A percentile compares a stretch with the other conserved stretches of the same genome.
phyloP scores from a whole-genome alignment of 1,284 basidiomycete genomes.

The Irpex lacteus region DNA sequence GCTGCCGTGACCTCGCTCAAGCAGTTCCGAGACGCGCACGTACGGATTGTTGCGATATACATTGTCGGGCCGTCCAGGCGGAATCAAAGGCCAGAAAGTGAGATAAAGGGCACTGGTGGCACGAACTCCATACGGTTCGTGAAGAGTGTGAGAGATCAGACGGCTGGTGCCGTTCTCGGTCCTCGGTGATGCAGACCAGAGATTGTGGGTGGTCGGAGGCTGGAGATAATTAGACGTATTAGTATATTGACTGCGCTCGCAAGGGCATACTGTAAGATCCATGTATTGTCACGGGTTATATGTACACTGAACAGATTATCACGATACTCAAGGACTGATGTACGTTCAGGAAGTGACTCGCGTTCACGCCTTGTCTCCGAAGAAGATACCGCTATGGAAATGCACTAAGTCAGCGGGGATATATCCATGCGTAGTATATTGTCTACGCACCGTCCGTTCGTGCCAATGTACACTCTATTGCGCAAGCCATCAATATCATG shows the following conservation, averaged over 20 bases:
- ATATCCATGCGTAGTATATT: neutral
- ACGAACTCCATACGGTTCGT: constrained; percentile 81
- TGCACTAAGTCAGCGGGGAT: neutral
- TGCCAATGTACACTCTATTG: constrained; percentile 60
- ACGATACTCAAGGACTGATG: neutral
- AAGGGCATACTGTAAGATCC: neutral
- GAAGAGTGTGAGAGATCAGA: constrained; percentile 77
- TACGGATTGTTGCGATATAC: constrained; percentile 83
- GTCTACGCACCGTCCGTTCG: constrained; percentile 46
- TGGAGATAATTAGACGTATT: neutral
- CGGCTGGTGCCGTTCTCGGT: constrained; percentile 41
- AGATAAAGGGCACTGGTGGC: constrained; percentile 80
- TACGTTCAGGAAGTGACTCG: neutral
- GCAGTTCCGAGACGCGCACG: constrained; percentile 83
- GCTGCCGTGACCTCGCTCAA: constrained; percentile 71
- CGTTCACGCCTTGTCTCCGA: constrained; percentile 37
- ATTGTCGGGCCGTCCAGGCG: constrained; percentile 69
- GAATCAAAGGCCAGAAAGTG: constrained; percentile 19
- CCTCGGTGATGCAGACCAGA: neutral
- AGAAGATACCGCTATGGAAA: constrained; percentile 47
- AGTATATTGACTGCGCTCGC: neutral
- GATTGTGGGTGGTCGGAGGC: neutral
- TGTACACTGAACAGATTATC: neutral
- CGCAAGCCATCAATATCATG: neutral
- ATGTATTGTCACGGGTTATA: neutral